These are phyloP conservation scores for Ophidiomyces ophidiicola DNA, from an alignment of 2,329 filamentous ascomycete genomes.

Conservation along the genomic window DNA sequence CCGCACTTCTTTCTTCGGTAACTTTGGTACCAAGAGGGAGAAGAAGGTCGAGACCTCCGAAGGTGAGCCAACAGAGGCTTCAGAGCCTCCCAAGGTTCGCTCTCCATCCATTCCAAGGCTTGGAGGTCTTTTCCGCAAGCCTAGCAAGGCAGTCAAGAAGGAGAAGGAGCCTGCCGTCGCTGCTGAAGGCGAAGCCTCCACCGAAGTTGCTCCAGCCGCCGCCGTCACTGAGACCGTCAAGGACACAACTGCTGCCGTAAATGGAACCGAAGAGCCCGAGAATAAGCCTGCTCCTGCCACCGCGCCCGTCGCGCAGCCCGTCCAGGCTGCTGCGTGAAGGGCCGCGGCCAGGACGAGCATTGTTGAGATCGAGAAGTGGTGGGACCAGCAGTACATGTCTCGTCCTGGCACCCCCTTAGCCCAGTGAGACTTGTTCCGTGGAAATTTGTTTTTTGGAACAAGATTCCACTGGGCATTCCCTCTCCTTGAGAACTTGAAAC, in stretches of 20 bases:
- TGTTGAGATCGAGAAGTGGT: slow-evolving; percentile 34
- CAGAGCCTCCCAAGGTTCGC: slow-evolving; percentile 34
- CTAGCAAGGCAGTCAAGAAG: slow-evolving; percentile 38
- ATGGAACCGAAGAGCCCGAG: slow-evolving; percentile 13
- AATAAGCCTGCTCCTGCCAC: slow-evolving; percentile 19
- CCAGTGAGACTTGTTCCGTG: not conserved
- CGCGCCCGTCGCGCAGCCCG: slow-evolving; percentile 27
- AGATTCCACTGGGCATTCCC: too few relatives aligned
- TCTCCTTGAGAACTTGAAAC: not conserved
- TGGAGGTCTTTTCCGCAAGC: slow-evolving; percentile 38
- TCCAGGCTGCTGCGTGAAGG: slow-evolving; percentile 35
- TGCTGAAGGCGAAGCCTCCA: slow-evolving; percentile 18
- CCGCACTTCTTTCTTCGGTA: slow-evolving; percentile 44
- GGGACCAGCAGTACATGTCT: slow-evolving; percentile 26
- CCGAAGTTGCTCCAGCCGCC: slow-evolving; percentile 16
- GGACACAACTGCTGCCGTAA: slow-evolving; percentile 21
- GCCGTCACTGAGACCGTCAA: slow-evolving; percentile 17
- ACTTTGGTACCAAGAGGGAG: slow-evolving; percentile 41
- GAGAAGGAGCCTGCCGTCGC: slow-evolving; percentile 26
- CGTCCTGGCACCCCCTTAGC: slow-evolving; percentile 19
- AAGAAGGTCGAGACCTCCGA: slow-evolving; percentile 40
- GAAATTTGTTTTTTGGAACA: too few relatives aligned
- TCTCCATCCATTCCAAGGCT: slow-evolving; percentile 26
- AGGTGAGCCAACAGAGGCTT: slow-evolving; percentile 35
- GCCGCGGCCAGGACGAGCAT: slow-evolving; percentile 22